phyloP scores from a whole-genome alignment of 2,329 filamentous ascomycete genomes.

The Aphanoascus verrucosus region DNA sequence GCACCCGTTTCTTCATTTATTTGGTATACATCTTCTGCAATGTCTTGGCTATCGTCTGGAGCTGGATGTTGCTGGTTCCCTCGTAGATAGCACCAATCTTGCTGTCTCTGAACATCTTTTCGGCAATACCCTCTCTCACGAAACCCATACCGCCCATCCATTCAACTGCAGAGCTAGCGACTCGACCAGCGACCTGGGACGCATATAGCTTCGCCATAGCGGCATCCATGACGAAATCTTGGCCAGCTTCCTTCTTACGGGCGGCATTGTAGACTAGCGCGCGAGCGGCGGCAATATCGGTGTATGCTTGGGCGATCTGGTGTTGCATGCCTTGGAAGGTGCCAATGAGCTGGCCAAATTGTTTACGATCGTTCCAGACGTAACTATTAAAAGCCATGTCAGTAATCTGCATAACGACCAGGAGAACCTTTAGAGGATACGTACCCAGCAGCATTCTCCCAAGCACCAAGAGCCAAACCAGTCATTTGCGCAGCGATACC shows the following conservation, averaged over 20 bases:
- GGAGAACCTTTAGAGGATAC: conserved; percentile 18
- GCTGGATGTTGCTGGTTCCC: conserved; percentile 60
- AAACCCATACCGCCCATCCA: conserved; percentile 99
- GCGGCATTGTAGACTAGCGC: conserved; percentile 92
- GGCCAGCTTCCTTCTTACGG: conserved; percentile 93
- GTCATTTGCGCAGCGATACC: conserved; percentile 97
- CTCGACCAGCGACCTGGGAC: conserved; percentile 80
- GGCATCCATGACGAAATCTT: conserved; percentile 89
- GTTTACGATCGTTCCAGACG: conserved; percentile 95
- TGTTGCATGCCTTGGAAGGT: conserved; percentile 99
- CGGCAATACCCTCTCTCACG: conserved; percentile 85
- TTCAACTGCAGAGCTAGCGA: conserved; percentile 78
- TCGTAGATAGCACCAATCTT: conserved; percentile 99
- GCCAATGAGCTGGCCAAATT: conserved; percentile 87
- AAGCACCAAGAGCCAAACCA: conserved; percentile 83
- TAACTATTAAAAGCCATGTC: conserved; percentile 45
- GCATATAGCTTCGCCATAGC: conserved; percentile 97
- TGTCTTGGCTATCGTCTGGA: conserved; percentile 60
- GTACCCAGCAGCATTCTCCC: conserved; percentile 79
- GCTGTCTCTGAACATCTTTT: conserved; percentile 96
- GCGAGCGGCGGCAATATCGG: conserved; percentile 82
- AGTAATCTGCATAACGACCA: not conserved
- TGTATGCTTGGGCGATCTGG: conserved; percentile 92
- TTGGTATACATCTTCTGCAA: conserved; percentile 59
- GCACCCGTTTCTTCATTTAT: conserved; percentile 24